Evolutionary conservation across 2,329 filamentous ascomycete species (phyloP).

Genomic region (Colletotrichum sp.): DNA sequence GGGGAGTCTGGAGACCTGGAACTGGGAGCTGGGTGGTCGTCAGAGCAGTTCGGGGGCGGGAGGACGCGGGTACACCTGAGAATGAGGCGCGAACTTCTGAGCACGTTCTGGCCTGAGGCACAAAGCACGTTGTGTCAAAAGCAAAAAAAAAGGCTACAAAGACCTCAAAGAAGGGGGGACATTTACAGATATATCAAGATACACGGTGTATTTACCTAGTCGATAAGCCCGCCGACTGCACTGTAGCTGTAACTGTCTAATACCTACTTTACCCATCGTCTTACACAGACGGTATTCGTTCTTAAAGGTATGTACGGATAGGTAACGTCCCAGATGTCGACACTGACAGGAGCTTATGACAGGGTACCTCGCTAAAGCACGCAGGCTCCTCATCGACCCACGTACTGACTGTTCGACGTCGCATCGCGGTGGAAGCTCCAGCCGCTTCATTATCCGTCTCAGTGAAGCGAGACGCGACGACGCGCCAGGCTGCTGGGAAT

Average conservation of each 20-base stretch:
- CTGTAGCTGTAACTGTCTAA: not conserved
- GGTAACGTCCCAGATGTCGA: not conserved
- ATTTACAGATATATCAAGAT: not conserved
- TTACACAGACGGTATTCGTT: not conserved
- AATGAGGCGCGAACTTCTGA: conserved; percentile 17
- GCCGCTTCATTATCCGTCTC: not conserved
- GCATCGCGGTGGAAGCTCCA: not conserved
- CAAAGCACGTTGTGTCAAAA: not conserved
- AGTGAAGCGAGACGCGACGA: not conserved
- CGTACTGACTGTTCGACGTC: not conserved
- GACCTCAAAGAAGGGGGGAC: not conserved
- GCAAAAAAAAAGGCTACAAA: not conserved
- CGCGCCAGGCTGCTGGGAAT: not conserved
- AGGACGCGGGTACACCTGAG: conserved; percentile 16
- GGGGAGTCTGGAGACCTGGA: conserved; percentile 16
- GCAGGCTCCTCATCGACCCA: not conserved
- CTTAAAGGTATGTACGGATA: not conserved
- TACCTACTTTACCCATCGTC: not conserved
- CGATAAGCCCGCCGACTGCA: not conserved
- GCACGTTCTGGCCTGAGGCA: conserved; percentile 21
- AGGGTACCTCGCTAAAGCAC: not conserved
- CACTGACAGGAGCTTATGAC: not conserved
- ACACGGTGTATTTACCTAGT: not conserved
- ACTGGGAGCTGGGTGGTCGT: not conserved
- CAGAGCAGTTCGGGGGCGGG: not conserved